These are phyloP conservation scores for Diospyros kaki DNA, from an alignment of 148 eudicot species.

Conservation along the genomic window DNA sequence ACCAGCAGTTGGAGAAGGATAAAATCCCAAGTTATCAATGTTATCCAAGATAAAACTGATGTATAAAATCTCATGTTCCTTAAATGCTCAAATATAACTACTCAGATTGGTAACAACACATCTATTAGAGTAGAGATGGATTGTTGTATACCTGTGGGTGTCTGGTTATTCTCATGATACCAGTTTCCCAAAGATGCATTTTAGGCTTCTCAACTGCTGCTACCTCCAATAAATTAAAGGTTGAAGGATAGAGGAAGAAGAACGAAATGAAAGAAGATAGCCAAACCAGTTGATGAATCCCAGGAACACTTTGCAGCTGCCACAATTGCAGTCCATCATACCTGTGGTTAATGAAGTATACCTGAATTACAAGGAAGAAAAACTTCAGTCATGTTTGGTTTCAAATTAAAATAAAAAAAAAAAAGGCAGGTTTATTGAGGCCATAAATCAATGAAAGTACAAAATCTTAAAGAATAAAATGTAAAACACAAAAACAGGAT, in stretches of 20 bases:
- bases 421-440: neutral
- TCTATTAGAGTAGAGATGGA: neutral
- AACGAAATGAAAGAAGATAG: conserved; percentile 69
- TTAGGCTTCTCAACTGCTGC: conserved; percentile 99
- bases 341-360: conserved; percentile 95
- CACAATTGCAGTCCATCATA: conserved; percentile 92
- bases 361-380: conserved; percentile 42
- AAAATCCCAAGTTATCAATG: neutral
- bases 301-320: conserved; percentile 81
- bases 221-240: conserved; percentile 91
- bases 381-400: neutral
- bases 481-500: neutral
- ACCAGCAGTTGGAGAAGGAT: neutral
- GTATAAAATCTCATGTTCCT: neutral
- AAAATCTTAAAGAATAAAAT: neutral
- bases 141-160: conserved; percentile 79
- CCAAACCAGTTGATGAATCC: conserved; percentile 78
- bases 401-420: neutral
- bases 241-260: conserved; percentile 91
- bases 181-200: conserved; percentile 99
- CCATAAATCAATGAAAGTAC: neutral
- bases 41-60: neutral
- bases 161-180: conserved; percentile 96
- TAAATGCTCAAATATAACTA: neutral
- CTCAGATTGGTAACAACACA: neutral